Conservation (phyloP, 2,329 filamentous ascomycete genomes). For the Myriosclerotinia duriaeana region DNA sequence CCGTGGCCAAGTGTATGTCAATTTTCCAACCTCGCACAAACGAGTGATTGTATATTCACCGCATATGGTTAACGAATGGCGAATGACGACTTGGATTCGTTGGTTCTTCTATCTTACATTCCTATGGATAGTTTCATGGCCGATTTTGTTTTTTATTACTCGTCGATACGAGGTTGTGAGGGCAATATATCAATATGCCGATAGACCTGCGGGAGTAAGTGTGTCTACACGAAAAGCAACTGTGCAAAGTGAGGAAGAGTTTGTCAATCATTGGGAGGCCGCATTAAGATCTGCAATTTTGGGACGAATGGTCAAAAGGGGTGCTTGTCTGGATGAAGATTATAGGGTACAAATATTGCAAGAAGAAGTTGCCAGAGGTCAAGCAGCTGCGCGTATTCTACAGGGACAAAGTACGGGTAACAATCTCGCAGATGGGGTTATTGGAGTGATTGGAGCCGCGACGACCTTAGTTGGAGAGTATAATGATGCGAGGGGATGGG, state of each 20-base stretch:
- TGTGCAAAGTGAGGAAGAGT: conserved; percentile 50
- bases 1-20: conserved; percentile 58
- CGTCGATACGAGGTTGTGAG: conserved; percentile 64
- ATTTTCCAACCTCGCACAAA: conserved; percentile 58
- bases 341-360: conserved; percentile 52
- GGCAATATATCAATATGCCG: conserved; percentile 49
- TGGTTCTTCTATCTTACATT: conserved; percentile 67
- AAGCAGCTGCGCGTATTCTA: conserved; percentile 23
- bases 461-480: conserved; percentile 32
- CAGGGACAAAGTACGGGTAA: conserved; percentile 42
- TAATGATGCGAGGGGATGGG: conserved; percentile 34
- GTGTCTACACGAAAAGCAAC: conserved; percentile 27
- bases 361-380: conserved; percentile 31
- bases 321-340: conserved; percentile 55
- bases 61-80: conserved; percentile 62
- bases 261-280: conserved; percentile 62
- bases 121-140: conserved; percentile 70
- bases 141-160: conserved; percentile 65
- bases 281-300: conserved; percentile 60
- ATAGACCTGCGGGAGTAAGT: conserved; percentile 12
- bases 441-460: conserved; percentile 50
- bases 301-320: conserved; percentile 47
- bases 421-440: conserved; percentile 44
- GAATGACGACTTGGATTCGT: conserved; percentile 61
- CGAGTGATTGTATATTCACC: conserved; percentile 64